phyloP scores from a whole-genome alignment of 140 eudicot species.

The Ambrosia hybrid region DNA sequence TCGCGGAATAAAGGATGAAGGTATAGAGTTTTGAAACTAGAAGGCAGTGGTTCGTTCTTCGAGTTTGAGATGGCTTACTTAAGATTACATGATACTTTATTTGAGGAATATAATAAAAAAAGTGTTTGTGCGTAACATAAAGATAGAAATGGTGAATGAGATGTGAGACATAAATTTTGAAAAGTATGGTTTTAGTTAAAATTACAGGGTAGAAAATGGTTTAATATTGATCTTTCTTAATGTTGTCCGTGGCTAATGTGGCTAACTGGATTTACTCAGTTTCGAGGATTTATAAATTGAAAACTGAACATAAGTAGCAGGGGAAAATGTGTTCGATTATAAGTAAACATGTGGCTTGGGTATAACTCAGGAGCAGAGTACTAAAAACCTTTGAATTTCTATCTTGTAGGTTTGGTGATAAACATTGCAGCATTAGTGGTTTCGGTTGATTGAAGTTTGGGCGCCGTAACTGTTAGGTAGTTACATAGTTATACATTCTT shows the following conservation, averaged over 20 bases:
- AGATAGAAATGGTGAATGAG: no score
- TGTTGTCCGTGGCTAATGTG: not conserved
- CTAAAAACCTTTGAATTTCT: constrained; percentile 7
- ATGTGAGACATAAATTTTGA: no score
- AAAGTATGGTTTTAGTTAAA: no score
- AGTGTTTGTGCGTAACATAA: no score
- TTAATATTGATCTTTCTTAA: constrained; percentile 6
- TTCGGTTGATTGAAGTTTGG: constrained; percentile 22
- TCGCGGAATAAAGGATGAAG: not conserved
- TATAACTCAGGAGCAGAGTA: not conserved
- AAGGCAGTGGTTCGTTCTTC: not conserved
- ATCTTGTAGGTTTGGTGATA: constrained; percentile 41
- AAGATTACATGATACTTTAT: not conserved
- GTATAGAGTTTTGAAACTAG: not conserved
- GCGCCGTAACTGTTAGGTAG: constrained; percentile 5
- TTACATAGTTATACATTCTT: not conserved
- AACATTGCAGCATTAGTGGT: constrained; percentile 25
- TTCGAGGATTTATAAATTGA: constrained; percentile 2
- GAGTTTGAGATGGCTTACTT: not conserved
- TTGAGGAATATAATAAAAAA: no score
- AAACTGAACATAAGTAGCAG: constrained; percentile 12
- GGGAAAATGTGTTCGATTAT: not conserved
- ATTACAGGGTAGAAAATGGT: no score
- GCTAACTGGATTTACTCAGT: not conserved
- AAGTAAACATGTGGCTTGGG: not conserved